Base-by-base conservation (phyloP, 2,329 filamentous ascomycete species). In the Lachnellula cervina region DNA sequence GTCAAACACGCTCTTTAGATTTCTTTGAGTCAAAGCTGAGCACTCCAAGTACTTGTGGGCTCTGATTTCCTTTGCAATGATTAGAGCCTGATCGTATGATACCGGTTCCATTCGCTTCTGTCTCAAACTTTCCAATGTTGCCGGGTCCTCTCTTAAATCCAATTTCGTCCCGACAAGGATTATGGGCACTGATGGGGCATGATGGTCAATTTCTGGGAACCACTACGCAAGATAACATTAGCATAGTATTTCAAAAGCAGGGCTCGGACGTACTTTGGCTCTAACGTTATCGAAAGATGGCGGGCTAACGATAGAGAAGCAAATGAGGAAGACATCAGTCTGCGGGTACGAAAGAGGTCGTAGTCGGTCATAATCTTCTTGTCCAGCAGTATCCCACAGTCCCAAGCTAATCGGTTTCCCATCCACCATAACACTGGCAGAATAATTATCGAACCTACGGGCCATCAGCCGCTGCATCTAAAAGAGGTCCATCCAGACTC, bases 211-310 rank as follows among this genome's bases (percentile, higher is more conserved):
- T 74, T 99, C 93, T 55, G 94, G 93, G 74, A 88, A 93, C 93
- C 93, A 97, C 91, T 97, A 35, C 21, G 51, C 16, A 42, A 61
- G 25, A 43, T 59, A 60, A 49, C 57, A 59, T 55, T 34, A 44
- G 17, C 48, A 37, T 14, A 32, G 17, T 21, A 19, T 47, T n/a
- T 25, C 3, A n/a, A 46, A 45, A n/a, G 46, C 55, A 17, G 43
- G 42, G 19, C 25, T 52, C 58, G 17, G 37, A 69, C 79, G 64
- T 79, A 96, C 92, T 87, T 97, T 99, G 59, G 92, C 92, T 77
- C 91, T 94, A 72, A 99, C 93, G 84, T 99, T 99, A 76, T 97
- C 94, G 70, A 97, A 97, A 34, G 93, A 97, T 21, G 94, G 90
- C 49, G 93, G 93, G 84, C 89, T 95, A 75, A 97, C 92, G 70